Percentiles rank a stretch among this genome's conserved stretches.
Evolutionary conservation across 2,329 filamentous ascomycete genomes (phyloP).

Genomic region (Lojkania enalia): DNA sequence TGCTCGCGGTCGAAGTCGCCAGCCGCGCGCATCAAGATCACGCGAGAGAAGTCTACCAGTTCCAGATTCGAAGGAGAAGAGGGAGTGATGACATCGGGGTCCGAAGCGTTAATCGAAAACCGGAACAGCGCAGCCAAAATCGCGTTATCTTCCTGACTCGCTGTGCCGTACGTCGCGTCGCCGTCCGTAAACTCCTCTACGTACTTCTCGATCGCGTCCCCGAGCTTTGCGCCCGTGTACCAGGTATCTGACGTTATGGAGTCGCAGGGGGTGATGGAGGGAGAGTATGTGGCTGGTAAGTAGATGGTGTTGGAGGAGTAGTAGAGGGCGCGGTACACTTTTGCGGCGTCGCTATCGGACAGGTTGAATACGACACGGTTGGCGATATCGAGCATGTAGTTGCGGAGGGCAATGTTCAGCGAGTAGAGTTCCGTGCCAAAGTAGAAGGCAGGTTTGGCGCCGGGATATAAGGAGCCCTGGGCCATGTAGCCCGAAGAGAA

Average conservation of each 20-base stretch:
- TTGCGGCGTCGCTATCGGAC: conserved; percentile 42
- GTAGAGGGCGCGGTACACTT: conserved; percentile 46
- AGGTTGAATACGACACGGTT: conserved; percentile 40
- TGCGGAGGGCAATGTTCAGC: conserved; percentile 44
- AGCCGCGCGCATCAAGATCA: conserved; percentile 49
- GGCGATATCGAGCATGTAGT: conserved; percentile 39
- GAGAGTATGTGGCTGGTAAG: conserved; percentile 26
- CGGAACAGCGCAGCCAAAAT: conserved; percentile 39
- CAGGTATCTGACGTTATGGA: conserved; percentile 35
- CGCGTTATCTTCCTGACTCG: conserved; percentile 44
- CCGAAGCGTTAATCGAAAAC: conserved; percentile 24
- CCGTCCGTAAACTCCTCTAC: conserved; percentile 41
- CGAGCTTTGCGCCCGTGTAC: conserved; percentile 31
- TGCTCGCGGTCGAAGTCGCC: conserved; percentile 74
- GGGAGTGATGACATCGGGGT: too few species aligned
- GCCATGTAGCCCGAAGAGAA: conserved; percentile 71
- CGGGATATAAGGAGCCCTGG: conserved; percentile 60
- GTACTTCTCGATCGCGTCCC: conserved; percentile 33
- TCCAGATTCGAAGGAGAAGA: too few species aligned
- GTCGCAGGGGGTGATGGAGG: conserved; percentile 37
- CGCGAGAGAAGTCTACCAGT: conserved; percentile 38
- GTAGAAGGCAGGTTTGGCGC: conserved; percentile 44
- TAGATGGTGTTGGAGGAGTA: conserved; percentile 25
- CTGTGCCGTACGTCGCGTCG: conserved; percentile 40
- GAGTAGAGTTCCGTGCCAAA: conserved; percentile 49